Evolutionary conservation across 345 rosid genomes (phyloP).

Genomic region (Eucalyptus erythrocorys): DNA sequence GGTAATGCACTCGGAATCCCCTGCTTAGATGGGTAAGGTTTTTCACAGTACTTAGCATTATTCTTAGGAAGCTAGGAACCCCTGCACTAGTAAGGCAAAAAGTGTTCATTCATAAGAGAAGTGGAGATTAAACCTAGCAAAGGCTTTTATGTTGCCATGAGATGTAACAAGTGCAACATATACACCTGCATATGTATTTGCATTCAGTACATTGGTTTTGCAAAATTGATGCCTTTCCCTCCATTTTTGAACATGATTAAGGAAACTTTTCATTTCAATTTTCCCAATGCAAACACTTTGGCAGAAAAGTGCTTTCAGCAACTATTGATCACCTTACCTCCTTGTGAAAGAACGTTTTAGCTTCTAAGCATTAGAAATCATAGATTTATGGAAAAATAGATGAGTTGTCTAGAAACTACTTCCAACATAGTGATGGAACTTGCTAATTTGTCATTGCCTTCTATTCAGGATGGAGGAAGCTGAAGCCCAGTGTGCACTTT

Average conservation of each 20-base stretch:
- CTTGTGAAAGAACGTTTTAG: not conserved
- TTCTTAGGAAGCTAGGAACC: not conserved
- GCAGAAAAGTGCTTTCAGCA: not conserved
- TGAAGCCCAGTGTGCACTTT: constrained; percentile 87
- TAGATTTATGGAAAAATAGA: not conserved
- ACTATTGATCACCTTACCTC: not conserved
- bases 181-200: not conserved
- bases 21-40: constrained; percentile 77
- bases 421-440: not conserved
- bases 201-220: not conserved
- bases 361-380: not conserved
- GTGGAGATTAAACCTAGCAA: not conserved
- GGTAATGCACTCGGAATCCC: constrained; percentile 80
- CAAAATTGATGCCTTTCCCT: not conserved
- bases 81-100: not conserved
- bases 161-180: not conserved
- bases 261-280: not conserved
- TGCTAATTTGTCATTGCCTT: not conserved
- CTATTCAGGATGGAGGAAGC: constrained; percentile 77
- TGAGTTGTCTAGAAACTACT: not conserved
- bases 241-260: not conserved
- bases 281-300: not conserved
- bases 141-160: not conserved
- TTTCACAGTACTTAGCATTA: not conserved
- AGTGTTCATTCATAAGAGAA: not conserved